Percentiles rank a stretch among this genome's conserved stretches.
Evolutionary conservation across 2,329 filamentous ascomycete species (phyloP).

Genomic region (Colletotrichum sp.): DNA sequence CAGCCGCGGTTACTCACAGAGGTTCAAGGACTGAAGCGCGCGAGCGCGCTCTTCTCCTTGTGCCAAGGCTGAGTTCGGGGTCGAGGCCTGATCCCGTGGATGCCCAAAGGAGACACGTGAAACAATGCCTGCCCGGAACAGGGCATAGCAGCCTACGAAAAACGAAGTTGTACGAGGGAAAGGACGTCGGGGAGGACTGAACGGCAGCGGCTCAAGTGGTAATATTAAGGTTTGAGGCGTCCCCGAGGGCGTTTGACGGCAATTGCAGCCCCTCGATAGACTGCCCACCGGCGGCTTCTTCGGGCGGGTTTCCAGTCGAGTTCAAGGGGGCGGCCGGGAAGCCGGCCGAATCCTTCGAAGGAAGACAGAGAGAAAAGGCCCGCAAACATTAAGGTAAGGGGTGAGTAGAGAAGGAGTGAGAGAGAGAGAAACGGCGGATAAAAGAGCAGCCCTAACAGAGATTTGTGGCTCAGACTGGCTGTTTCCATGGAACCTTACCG

Average conservation of each 20-base stretch:
- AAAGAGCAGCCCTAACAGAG: background rate
- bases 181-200: background rate
- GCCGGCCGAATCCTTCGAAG: background rate
- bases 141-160: background rate
- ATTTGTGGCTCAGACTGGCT: conserved; percentile 7
- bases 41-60: background rate
- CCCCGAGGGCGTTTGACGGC: background rate
- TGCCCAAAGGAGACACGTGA: conserved; percentile 5
- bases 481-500: conserved; percentile 2
- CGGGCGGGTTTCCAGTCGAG: background rate
- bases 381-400: background rate
- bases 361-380: background rate
- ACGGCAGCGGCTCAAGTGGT: background rate
- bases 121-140: background rate
- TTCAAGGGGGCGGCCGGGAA: background rate
- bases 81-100: background rate
- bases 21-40: background rate
- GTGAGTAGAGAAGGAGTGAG: background rate
- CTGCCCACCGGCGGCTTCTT: background rate
- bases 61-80: background rate
- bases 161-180: background rate
- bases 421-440: background rate
- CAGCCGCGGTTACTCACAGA: background rate
- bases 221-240: background rate
- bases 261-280: background rate